A percentile compares a stretch with the other conserved stretches of the same genome.
These are phyloP conservation scores for Chlorociboria aeruginascens DNA, from an alignment of 495 filamentous ascomycete genomes.

Conservation along the genomic window DNA sequence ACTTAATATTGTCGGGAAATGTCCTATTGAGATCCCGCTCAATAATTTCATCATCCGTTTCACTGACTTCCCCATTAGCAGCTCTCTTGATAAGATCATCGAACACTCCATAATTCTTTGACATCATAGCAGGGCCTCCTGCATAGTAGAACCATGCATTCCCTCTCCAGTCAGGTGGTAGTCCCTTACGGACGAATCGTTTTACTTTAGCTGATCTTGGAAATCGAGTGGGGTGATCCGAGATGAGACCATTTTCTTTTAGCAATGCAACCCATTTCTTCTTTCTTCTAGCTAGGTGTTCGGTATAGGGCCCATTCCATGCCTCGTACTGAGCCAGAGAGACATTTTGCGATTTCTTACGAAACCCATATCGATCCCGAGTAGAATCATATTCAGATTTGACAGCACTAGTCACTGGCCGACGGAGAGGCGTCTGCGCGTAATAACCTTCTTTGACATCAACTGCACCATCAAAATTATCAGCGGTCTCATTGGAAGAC, in stretches of 20 bases:
- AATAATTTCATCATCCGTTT: constrained; percentile 77
- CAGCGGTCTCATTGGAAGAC: constrained; percentile 4
- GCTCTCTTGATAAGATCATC: constrained; percentile 51
- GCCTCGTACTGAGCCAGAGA: constrained; percentile 64
- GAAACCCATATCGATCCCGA: constrained; percentile 86
- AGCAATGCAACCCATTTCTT: constrained; percentile 75
- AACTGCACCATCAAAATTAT: constrained; percentile 5
- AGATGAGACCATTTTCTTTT: constrained; percentile 61
- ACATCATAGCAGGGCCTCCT: constrained; percentile 68
- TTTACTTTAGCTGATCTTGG: constrained; percentile 71
- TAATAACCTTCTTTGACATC: constrained; percentile 17
- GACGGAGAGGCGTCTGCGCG: constrained; percentile 5
- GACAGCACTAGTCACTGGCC: constrained; percentile 4
- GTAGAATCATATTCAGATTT: constrained; percentile 9
- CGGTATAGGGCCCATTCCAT: constrained; percentile 63
- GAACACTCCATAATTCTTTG: constrained; percentile 64
- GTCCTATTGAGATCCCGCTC: constrained; percentile 92
- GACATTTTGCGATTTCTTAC: constrained; percentile 74
- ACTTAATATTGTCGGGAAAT: constrained; percentile 88
- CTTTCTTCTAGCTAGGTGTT: constrained; percentile 54
- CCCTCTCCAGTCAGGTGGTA: constrained; percentile 84
- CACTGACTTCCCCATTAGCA: constrained; percentile 46
- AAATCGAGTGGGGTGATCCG: constrained; percentile 60
- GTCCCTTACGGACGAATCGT: constrained; percentile 87
- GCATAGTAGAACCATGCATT: constrained; percentile 97